A percentile compares a stretch with the other conserved stretches of the same genome.
Evolutionary conservation across 1,284 basidiomycete species (phyloP).

Genomic region (Ceratobasidium sp.): DNA sequence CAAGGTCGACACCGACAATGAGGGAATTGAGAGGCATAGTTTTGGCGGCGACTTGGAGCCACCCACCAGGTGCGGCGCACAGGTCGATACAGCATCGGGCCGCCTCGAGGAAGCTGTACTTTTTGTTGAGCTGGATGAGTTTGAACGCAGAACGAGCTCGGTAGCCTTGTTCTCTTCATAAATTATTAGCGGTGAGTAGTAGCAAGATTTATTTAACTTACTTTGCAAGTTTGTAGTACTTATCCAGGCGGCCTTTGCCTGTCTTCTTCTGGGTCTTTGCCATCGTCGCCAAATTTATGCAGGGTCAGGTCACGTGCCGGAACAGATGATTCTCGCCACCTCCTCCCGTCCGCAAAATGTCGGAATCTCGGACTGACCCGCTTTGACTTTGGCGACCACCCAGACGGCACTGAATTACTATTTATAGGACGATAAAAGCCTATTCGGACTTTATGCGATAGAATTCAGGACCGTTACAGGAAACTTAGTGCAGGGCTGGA

Average conservation of each 20-base stretch:
- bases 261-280: conserved; percentile 88
- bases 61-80: conserved; percentile 98
- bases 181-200: conserved; percentile 44
- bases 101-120: conserved; percentile 92
- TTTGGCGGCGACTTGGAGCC: conserved; percentile 98
- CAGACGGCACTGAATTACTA: no score
- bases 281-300: conserved; percentile 61
- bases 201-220: conserved; percentile 57
- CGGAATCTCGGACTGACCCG: no score
- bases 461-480: no score
- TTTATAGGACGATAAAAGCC: no score
- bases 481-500: no score
- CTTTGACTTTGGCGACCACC: no score
- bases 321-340: no score
- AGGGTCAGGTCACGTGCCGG: no score
- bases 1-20: conserved; percentile 98
- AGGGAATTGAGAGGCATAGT: conserved; percentile 97
- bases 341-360: no score
- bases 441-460: no score
- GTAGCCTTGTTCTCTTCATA: conserved; percentile 94
- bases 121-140: conserved; percentile 98
- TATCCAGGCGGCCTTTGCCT: conserved; percentile 95
- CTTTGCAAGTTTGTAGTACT: conserved; percentile 96
- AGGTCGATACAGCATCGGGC: conserved; percentile 97
- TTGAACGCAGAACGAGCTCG: conserved; percentile 99